Evolutionary conservation across 1,284 basidiomycete species (phyloP).

Genomic region (Schizophyllum commune): DNA sequence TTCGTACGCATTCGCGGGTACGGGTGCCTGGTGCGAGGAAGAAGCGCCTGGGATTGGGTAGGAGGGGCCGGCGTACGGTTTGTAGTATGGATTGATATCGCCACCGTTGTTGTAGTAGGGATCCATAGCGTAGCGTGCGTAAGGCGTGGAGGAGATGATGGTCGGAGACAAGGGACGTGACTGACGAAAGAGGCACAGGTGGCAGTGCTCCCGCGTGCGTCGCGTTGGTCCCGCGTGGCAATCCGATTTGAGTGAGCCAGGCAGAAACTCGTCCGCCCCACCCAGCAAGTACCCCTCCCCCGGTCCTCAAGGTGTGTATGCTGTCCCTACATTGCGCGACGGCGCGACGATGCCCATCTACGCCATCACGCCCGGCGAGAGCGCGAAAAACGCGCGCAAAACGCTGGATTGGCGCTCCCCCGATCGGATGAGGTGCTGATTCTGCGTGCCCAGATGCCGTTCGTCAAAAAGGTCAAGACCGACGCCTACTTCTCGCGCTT

Average conservation of each 20-base stretch:
- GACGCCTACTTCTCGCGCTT: conserved; percentile 96
- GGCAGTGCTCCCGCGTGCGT: background rate
- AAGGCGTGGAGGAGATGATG: background rate
- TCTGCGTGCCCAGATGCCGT: conserved; percentile 59
- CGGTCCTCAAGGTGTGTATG: conserved; percentile 44
- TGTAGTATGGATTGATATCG: conserved; percentile 68
- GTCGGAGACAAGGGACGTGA: conserved; percentile 3
- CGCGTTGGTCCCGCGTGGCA: background rate
- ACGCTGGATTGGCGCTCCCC: background rate
- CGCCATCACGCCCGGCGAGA: background rate
- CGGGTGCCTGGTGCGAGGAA: conserved; percentile 66
- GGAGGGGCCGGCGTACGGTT: conserved; percentile 68
- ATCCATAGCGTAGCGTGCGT: conserved; percentile 29
- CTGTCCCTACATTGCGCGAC: background rate
- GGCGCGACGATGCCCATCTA: background rate
- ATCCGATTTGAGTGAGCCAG: background rate
- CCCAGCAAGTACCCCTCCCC: conserved; percentile 22
- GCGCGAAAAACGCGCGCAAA: background rate
- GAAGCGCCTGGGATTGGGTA: conserved; percentile 51
- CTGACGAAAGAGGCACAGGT: conserved; percentile 1
- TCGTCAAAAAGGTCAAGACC: conserved; percentile 84
- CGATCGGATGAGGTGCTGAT: background rate
- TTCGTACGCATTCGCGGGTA: conserved; percentile 83
- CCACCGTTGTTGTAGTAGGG: conserved; percentile 36
- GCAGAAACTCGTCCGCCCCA: background rate